These are phyloP conservation scores for Tricholomella constricta DNA, from an alignment of 768 basidiomycete genomes.

Conservation along the genomic window DNA sequence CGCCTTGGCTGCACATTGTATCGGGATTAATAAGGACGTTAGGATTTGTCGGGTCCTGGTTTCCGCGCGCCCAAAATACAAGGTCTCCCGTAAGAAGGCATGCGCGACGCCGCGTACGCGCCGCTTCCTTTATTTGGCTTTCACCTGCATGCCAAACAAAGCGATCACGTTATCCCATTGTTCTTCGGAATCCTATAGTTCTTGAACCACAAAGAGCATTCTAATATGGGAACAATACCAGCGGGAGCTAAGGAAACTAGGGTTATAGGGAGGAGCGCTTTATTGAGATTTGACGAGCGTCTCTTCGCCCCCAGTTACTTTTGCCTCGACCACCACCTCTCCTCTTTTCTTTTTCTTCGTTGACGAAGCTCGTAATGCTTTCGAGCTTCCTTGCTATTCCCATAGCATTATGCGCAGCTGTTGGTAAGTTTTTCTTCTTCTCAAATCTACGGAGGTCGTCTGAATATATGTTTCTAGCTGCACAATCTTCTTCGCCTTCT, in stretches of 20 bases:
- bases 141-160: background rate
- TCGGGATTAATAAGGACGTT: no score
- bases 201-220: conserved; percentile 5
- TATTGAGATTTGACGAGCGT: conserved; percentile 2
- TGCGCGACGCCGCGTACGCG: no score
- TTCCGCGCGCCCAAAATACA: background rate
- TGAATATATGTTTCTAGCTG: conserved; percentile 35
- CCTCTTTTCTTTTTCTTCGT: conserved; percentile 19
- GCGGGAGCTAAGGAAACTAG: conserved; percentile 10
- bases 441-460: no score
- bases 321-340: conserved; percentile 10
- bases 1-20: no score
- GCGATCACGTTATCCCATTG: conserved; percentile 1
- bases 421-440: conserved; percentile 31
- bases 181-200: background rate
- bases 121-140: background rate
- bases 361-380: conserved; percentile 35
- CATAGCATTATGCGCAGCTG: conserved; percentile 33
- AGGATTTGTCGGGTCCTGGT: no score
- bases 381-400: conserved; percentile 34
- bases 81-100: background rate
- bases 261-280: background rate
- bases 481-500: conserved; percentile 55
- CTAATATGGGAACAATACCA: conserved; percentile 19
- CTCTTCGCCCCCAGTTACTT: conserved; percentile 6